phyloP scores from a whole-genome alignment of 129 eudicot genomes.

The Scalesia atractyloides region DNA sequence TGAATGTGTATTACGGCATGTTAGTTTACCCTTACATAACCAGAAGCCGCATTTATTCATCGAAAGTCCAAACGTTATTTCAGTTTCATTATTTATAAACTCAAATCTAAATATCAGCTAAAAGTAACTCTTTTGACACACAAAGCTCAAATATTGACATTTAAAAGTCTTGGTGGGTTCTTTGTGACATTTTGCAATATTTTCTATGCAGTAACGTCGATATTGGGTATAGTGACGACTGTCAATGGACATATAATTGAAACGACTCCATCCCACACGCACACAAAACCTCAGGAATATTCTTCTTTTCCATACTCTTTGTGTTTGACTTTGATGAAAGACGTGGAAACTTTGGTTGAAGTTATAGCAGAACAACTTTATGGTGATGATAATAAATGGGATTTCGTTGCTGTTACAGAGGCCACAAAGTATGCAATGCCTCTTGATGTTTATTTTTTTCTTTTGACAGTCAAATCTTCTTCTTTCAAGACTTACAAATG shows the following conservation, averaged over 20 bases:
- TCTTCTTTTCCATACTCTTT: constrained; percentile 73
- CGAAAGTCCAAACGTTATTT: no score
- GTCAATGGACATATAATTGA: constrained; percentile 82
- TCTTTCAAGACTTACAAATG: neutral
- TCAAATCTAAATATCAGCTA: neutral
- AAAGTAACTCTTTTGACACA: neutral
- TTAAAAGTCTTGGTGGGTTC: constrained; percentile 3
- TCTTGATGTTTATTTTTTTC: neutral
- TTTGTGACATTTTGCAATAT: constrained; percentile 10
- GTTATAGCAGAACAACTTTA: constrained; percentile 70
- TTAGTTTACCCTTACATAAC: neutral
- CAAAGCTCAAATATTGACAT: neutral
- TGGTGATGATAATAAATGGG: constrained; percentile 89
- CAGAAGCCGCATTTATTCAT: no score
- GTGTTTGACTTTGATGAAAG: constrained; percentile 72
- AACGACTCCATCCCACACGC: constrained; percentile 49
- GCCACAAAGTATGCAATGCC: constrained; percentile 60
- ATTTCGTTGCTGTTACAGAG: constrained; percentile 69
- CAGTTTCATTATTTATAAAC: neutral
- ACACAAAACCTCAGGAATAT: constrained; percentile 24
- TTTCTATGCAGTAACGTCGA: constrained; percentile 67
- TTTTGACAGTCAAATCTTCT: constrained; percentile 15
- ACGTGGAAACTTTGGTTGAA: constrained; percentile 85
- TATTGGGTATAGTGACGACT: constrained; percentile 73
- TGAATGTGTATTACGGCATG: neutral